Base-by-base conservation (phyloP, 805 yeast genomes). In the Vanderwaltozyma verrucispora region DNA sequence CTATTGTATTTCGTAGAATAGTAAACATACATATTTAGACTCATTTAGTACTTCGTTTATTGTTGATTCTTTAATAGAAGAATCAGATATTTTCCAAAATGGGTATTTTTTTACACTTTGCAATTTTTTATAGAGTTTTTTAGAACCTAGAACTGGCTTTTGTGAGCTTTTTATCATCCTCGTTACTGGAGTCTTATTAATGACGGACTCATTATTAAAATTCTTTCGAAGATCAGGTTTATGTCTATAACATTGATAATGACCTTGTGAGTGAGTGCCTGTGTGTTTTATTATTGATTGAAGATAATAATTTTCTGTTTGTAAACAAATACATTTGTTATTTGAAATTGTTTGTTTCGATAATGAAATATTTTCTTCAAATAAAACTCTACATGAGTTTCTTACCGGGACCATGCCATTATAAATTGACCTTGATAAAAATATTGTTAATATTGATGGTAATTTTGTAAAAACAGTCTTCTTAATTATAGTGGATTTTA, bases 191-290 rank as follows among this genome's bases (percentile, higher is more conserved):
- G 61, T 50, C 11, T 58, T 39, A 35, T 55, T 52, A 10, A 62
- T 48, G 20, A 62, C 50, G 3, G 38, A 38, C 23, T 54, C 53
- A 1, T 51, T 44, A n/a, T 19, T 20, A 0, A 45, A 40, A 30
- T 55, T 62, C 39, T 58, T 60, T 17, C 56, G 49, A 39, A 68
- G 70, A 3, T 70, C 55, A 2, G 92, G 89, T 53, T 87, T 88
- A 33, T 75, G 76, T 44, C 82, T 77, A 54, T 75, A 85, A 49
- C 95, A 84, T 50, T 88, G 95, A 54, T 87, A 88, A 53, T 88
- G 97, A 1, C 97, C 97, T 31, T 76, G 73, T 16, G 77, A 71
- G 58, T 88, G 96, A 1, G 89, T 77, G 0, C 98, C 98, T 32
- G 78, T 75, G 55, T 92, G 97, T 46, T 87, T 72, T 15, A 92